Evolutionary conservation across 2,329 filamentous ascomycete species (phyloP), one percentile per base, ranked within the genome.

Genomic region (Paecilomyces sp.): DNA sequence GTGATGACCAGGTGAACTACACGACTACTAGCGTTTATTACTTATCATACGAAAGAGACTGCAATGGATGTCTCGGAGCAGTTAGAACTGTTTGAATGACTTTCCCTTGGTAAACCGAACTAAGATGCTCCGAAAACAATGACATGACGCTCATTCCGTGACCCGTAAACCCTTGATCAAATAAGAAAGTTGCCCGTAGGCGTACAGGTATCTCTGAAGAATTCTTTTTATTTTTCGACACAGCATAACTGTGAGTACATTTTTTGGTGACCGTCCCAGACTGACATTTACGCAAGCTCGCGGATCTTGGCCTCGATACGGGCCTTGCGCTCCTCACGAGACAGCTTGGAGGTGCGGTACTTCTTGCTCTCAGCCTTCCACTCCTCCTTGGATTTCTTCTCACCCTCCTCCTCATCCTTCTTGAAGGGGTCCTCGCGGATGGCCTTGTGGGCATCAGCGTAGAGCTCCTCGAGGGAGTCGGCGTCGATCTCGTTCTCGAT

Each of bases 391-490:
- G 80, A 84, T 91, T 97, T 97, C 88, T 96, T 92, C 81, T 89
- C 81, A 59, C 78, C 89, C 59, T 85, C 87, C 52, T 83, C 79
- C 66, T 86, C 83, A 69, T 81, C 85, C 88, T 96, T 96, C 89
- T 96, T 96, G 86, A 89, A 96, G 75, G 94, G 94, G 80, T 99
- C 91, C 83, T 92, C 93, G 68, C 94, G 92, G 85, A 99, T 99
- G 76, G 89, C 88, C 80, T 90, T 88, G 87, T 99, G 94, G 66
- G 92, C 94, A 77, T 97, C 91, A 64, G 85, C 79, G 87, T 97
- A 99, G 70, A 97, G 79, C 75, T 99, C 94, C 90, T 99, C 94
- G 62, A 99, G 86, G 73, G 90, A 91, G 74, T 97, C 94, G 66
- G 94, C 92, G 84, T 97, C 93, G 68, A 99, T 80, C 72, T 96